Percentiles rank a stretch among this genome's conserved stretches.
phyloP scores from a whole-genome alignment of 208 protist species.

The Borovskyia barvae region DNA sequence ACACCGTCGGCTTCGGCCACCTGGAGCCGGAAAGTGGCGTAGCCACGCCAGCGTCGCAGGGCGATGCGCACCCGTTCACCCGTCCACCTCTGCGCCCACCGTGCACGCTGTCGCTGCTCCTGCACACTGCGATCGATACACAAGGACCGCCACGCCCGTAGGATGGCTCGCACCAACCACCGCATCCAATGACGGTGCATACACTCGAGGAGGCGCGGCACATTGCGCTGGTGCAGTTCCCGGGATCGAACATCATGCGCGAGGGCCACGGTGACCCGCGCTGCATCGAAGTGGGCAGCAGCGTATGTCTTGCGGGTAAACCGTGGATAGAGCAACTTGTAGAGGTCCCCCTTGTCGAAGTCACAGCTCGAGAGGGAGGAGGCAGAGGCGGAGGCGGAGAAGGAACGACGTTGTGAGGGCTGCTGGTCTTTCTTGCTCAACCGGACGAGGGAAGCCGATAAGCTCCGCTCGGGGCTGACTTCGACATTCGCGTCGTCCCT shows the following conservation, averaged over 20 bases:
- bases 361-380: too few relatives aligned
- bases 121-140: conserved; percentile 46
- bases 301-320: conserved; percentile 76
- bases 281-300: conserved; percentile 61
- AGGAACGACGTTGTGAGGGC: too few relatives aligned
- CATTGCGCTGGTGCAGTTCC: conserved; percentile 52
- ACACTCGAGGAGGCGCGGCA: conserved; percentile 52
- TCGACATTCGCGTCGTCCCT: too few relatives aligned
- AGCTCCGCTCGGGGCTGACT: too few relatives aligned
- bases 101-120: conserved; percentile 55
- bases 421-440: too few relatives aligned
- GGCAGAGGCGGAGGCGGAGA: too few relatives aligned
- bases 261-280: conserved; percentile 34
- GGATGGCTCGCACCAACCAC: conserved; percentile 45
- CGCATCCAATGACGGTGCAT: conserved; percentile 57
- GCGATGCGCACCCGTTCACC: conserved; percentile 38
- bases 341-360: conserved; percentile 5
- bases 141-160: conserved; percentile 58
- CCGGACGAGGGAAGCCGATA: background rate
- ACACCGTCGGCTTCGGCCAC: conserved; percentile 35
- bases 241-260: conserved; percentile 43
- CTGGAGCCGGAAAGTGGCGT: conserved; percentile 44
- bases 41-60: conserved; percentile 58
- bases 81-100: conserved; percentile 58
- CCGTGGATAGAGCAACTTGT: conserved; percentile 28